These are phyloP conservation scores for Arachis hypogaea DNA, from an alignment of 306 rosid genomes.

Conservation along the genomic window DNA sequence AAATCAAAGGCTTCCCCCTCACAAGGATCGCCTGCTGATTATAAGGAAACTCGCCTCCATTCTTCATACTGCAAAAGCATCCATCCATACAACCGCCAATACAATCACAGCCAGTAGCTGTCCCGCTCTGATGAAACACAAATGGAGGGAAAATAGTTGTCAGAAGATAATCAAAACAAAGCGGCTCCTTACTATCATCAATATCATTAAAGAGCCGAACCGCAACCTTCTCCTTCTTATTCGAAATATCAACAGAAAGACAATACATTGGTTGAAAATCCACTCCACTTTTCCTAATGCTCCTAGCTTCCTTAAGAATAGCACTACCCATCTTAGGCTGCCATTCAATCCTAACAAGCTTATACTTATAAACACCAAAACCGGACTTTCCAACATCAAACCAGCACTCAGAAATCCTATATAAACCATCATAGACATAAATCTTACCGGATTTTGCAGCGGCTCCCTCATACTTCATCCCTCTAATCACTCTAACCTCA, in stretches of 20 bases:
- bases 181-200: slow-evolving; percentile 71
- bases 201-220: slow-evolving; percentile 78
- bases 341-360: slow-evolving; percentile 72
- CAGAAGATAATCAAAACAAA: slow-evolving; percentile 66
- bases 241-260: slow-evolving; percentile 71
- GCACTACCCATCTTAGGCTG: slow-evolving; percentile 88
- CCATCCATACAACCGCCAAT: slow-evolving; percentile 53
- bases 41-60: slow-evolving; percentile 78
- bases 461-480: slow-evolving; percentile 60
- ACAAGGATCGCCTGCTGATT: slow-evolving; percentile 69
- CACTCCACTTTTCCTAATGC: slow-evolving; percentile 50
- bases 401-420: slow-evolving; percentile 73
- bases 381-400: slow-evolving; percentile 95
- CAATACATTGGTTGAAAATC: slow-evolving; percentile 52
- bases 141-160: slow-evolving; percentile 70
- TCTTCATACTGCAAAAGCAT: slow-evolving; percentile 82
- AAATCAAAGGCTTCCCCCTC: slow-evolving; percentile 86
- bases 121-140: slow-evolving; percentile 73
- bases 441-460: slow-evolving; percentile 60
- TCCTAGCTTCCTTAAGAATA: slow-evolving; percentile 58
- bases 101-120: slow-evolving; percentile 77
- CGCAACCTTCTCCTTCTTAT: slow-evolving; percentile 60
- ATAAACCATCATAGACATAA: slow-evolving; percentile 92
- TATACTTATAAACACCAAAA: slow-evolving; percentile 92
- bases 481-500: slow-evolving; percentile 91